Conservation (phyloP, 2,329 filamentous ascomycete species). For the Kalmusia sp. region DNA sequence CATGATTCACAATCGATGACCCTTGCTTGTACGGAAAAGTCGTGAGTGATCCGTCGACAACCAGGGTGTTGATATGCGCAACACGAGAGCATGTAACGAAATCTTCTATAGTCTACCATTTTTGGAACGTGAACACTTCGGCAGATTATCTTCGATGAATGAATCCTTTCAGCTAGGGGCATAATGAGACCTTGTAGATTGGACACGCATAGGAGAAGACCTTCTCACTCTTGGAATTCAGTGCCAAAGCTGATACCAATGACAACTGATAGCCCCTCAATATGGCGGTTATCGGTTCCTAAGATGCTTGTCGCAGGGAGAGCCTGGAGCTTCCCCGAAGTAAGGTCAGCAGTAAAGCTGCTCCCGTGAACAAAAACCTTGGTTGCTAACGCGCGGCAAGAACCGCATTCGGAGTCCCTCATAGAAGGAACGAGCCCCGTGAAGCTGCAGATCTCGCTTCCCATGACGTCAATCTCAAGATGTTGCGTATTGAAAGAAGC, state of each 20-base stretch:
- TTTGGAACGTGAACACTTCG: background rate
- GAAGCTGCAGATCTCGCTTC: background rate
- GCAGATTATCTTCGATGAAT: background rate
- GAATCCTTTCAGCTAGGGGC: background rate
- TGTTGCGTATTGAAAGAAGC: background rate
- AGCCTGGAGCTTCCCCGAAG: background rate
- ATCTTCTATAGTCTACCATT: background rate
- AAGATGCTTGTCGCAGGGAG: background rate
- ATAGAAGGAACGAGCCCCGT: background rate
- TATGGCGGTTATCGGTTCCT: background rate
- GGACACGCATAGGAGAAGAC: background rate
- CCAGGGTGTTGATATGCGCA: background rate
- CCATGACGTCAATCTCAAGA: background rate
- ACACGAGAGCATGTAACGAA: background rate
- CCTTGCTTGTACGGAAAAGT: background rate
- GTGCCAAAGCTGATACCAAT: background rate
- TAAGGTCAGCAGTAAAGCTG: background rate
- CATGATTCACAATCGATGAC: conserved; percentile 1
- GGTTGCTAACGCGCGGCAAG: background rate
- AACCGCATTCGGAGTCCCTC: background rate
- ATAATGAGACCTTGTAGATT: background rate
- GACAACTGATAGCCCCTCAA: background rate
- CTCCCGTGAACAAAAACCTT: background rate
- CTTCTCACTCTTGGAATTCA: background rate
- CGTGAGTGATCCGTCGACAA: background rate